Percentiles rank a stretch among this genome's conserved stretches.
phyloP scores from a whole-genome alignment of 2,329 filamentous ascomycete species.

The Penicillium sp. region DNA sequence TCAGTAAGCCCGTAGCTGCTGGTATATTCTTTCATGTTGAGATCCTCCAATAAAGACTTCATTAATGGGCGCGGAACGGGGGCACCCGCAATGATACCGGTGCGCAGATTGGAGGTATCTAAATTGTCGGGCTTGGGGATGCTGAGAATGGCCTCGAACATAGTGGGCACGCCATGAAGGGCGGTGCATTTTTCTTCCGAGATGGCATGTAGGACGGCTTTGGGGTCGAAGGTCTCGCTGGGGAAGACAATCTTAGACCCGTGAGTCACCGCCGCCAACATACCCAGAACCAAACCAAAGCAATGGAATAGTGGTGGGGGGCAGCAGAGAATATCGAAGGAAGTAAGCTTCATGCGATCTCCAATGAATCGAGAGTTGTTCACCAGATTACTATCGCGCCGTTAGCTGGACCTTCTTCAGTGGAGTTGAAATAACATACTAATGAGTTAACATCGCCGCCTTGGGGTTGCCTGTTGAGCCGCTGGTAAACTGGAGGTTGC shows the following conservation, averaged over 20 bases:
- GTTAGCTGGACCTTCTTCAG: neutral
- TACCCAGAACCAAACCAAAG: slow-evolving; percentile 76
- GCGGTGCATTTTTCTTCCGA: slow-evolving; percentile 69
- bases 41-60: slow-evolving; percentile 67
- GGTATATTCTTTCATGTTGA: slow-evolving; percentile 75
- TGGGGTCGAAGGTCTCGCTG: slow-evolving; percentile 70
- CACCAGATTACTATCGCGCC: slow-evolving; percentile 42
- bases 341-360: slow-evolving; percentile 69
- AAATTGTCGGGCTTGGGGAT: slow-evolving; percentile 51
- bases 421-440: slow-evolving; percentile 44
- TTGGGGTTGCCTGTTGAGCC: slow-evolving; percentile 75
- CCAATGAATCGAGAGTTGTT: slow-evolving; percentile 72
- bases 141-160: slow-evolving; percentile 70
- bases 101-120: slow-evolving; percentile 60
- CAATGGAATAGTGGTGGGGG: slow-evolving; percentile 84
- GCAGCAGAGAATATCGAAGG: slow-evolving; percentile 72
- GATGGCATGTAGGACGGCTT: slow-evolving; percentile 66
- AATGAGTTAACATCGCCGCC: slow-evolving; percentile 72
- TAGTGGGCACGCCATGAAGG: slow-evolving; percentile 78
- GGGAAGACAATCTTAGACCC: slow-evolving; percentile 77
- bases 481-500: slow-evolving; percentile 73
- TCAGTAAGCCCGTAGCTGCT: slow-evolving; percentile 74
- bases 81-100: slow-evolving; percentile 76
- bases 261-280: slow-evolving; percentile 72
- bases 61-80: slow-evolving; percentile 75